Percentiles rank a stretch among this genome's conserved stretches.
phyloP scores from a whole-genome alignment of 2,329 filamentous ascomycete genomes.

The Sporothrix globosa region DNA sequence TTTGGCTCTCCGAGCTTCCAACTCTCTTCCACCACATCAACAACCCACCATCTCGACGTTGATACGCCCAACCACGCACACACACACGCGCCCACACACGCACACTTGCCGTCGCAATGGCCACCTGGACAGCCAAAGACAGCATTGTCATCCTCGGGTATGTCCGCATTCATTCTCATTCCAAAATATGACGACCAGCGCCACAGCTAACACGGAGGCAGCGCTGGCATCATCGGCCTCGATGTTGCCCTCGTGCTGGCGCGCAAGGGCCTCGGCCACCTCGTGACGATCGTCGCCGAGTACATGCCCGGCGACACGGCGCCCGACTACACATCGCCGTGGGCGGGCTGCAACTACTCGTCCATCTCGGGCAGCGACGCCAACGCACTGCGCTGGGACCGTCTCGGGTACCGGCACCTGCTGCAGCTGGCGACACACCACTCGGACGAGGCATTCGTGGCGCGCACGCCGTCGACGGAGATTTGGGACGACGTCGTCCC shows the following conservation, averaged over 20 bases:
- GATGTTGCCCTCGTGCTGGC: constrained; percentile 46
- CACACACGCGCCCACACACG: background rate
- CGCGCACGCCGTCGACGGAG: constrained; percentile 47
- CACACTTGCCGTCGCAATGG: background rate
- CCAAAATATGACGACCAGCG: background rate
- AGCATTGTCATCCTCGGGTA: constrained; percentile 31
- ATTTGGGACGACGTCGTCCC: constrained; percentile 48
- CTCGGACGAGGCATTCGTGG: constrained; percentile 44
- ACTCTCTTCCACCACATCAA: background rate
- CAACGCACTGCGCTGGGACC: constrained; percentile 50
- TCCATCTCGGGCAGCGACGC: constrained; percentile 48
- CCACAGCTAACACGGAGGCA: constrained; percentile 31
- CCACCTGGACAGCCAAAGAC: constrained; percentile 27
- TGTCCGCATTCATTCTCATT: background rate
- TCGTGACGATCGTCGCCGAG: constrained; percentile 47
- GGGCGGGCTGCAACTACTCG: constrained; percentile 52
- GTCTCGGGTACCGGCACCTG: constrained; percentile 47
- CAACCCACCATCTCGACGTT: background rate
- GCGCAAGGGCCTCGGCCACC: constrained; percentile 42
- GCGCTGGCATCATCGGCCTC: constrained; percentile 48
- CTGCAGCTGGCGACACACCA: constrained; percentile 42
- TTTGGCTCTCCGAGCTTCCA: no score
- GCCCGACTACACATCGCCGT: constrained; percentile 48
- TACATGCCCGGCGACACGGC: constrained; percentile 48
- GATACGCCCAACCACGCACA: background rate